phyloP scores from a whole-genome alignment of 2,329 filamentous ascomycete genomes.

The Byssoonygena ceratinophila region DNA sequence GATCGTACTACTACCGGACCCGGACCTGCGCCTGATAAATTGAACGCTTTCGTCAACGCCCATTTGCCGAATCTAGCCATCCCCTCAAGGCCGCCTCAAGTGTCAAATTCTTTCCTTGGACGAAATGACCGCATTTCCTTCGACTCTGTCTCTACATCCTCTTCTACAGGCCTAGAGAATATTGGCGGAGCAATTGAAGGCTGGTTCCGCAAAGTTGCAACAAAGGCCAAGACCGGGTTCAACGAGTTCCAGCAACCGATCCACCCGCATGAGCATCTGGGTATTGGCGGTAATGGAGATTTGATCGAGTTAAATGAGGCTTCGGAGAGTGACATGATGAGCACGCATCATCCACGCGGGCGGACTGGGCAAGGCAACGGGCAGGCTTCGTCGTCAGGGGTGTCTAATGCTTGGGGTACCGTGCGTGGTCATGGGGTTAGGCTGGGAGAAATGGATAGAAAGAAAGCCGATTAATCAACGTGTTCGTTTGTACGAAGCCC shows the following conservation, averaged over 20 bases:
- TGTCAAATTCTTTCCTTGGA: slow-evolving; percentile 17
- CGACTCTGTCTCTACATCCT: slow-evolving; percentile 27
- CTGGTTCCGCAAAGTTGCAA: slow-evolving; percentile 75
- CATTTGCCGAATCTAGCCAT: slow-evolving; percentile 70
- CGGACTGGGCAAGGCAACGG: not conserved
- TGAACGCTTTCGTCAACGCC: slow-evolving; percentile 75
- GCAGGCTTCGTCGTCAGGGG: not conserved
- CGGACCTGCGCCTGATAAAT: slow-evolving; percentile 70
- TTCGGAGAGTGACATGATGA: slow-evolving; percentile 16
- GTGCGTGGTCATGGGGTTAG: slow-evolving; percentile 3
- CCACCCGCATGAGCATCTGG: slow-evolving; percentile 13
- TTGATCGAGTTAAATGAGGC: slow-evolving; percentile 37
- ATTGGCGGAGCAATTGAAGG: slow-evolving; percentile 79
- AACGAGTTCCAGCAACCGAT: slow-evolving; percentile 30
- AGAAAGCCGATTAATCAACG: slow-evolving; percentile 3
- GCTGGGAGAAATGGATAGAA: not conserved
- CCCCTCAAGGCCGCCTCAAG: slow-evolving; percentile 43
- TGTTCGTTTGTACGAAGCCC: not conserved
- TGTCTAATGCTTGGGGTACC: not conserved
- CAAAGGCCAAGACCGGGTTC: slow-evolving; percentile 32
- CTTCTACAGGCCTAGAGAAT: slow-evolving; percentile 55
- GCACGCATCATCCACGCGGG: not conserved
- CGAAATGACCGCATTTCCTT: slow-evolving; percentile 23
- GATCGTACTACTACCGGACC: slow-evolving; percentile 41
- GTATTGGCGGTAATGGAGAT: slow-evolving; percentile 30